These are phyloP conservation scores for Gastrolobium bilobum DNA, from an alignment of 306 rosid genomes.

Conservation along the genomic window DNA sequence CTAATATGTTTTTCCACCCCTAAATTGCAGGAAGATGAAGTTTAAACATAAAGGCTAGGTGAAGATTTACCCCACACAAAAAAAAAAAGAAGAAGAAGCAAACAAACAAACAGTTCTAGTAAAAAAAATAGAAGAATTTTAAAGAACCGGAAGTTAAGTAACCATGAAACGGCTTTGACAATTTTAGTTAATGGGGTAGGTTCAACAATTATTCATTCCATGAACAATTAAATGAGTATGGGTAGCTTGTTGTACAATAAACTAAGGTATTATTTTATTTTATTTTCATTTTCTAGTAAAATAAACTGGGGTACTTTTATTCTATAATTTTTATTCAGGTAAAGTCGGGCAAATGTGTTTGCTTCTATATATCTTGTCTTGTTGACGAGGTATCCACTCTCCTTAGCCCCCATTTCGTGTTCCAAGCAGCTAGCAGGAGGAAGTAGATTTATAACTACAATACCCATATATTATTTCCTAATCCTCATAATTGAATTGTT, in stretches of 20 bases:
- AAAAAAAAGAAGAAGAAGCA: neutral
- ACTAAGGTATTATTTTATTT: neutral
- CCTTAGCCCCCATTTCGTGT: slow-evolving; percentile 33
- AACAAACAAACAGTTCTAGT: neutral
- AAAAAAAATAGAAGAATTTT: slow-evolving; percentile 13
- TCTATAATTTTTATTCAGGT: neutral
- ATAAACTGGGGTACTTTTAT: slow-evolving; percentile 16
- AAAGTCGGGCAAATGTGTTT: neutral
- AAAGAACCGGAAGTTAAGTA: slow-evolving; percentile 38
- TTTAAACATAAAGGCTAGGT: slow-evolving; percentile 23
- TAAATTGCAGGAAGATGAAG: neutral
- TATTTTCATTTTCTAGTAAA: neutral
- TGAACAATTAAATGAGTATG: neutral
- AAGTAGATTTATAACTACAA: neutral
- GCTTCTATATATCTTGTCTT: neutral
- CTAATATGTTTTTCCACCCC: too few species aligned
- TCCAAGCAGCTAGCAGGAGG: neutral
- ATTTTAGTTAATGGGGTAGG: slow-evolving; percentile 44
- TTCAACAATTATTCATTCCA: slow-evolving; percentile 45
- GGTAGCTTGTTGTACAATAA: slow-evolving; percentile 5
- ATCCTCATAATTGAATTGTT: neutral
- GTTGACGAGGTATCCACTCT: slow-evolving; percentile 15
- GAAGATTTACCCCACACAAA: slow-evolving; percentile 19
- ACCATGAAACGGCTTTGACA: slow-evolving; percentile 23
- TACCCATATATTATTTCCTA: neutral